Percentiles rank a stretch among this genome's conserved stretches.
phyloP scores from a whole-genome alignment of 1,139 yeast genomes.

The Hemisphaericaspora subhashii region DNA sequence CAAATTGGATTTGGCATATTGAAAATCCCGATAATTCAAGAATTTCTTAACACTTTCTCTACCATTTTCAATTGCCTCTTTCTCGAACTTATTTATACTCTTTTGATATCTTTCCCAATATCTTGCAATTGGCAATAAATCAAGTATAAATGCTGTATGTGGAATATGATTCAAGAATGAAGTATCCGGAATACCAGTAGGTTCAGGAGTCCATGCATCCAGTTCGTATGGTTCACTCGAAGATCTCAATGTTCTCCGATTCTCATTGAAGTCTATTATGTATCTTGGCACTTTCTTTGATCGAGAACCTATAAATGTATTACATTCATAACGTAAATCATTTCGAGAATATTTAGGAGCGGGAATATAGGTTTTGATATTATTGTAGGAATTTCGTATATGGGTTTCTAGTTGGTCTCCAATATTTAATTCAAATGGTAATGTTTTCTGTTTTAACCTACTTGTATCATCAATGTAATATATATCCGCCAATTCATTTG shows the following conservation, averaged over 20 bases:
- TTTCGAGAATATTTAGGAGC: slow-evolving; percentile 14
- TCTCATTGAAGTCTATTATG: slow-evolving; percentile 1
- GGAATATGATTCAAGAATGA: slow-evolving; percentile 22
- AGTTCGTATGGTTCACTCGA: slow-evolving; percentile 6
- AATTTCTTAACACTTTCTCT: slow-evolving; percentile 28
- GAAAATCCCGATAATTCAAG: slow-evolving; percentile 40
- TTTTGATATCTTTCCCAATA: slow-evolving; percentile 38
- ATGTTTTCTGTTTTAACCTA: slow-evolving; percentile 20
- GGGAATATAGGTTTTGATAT: slow-evolving; percentile 6
- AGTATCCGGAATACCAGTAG: slow-evolving; percentile 27
- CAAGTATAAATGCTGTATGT: slow-evolving; percentile 23
- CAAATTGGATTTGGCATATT: slow-evolving; percentile 17
- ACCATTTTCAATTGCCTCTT: slow-evolving; percentile 16
- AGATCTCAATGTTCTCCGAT: slow-evolving; percentile 6
- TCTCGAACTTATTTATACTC: slow-evolving; percentile 27
- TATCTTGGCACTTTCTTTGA: slow-evolving; percentile 17
- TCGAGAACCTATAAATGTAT: slow-evolving; percentile 27
- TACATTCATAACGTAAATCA: slow-evolving; percentile 15
- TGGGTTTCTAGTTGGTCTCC: slow-evolving; percentile 20
- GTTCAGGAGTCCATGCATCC: slow-evolving; percentile 15
- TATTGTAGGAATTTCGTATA: background rate
- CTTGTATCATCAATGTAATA: slow-evolving; percentile 28
- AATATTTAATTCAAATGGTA: slow-evolving; percentile 39
- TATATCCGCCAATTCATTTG: slow-evolving; percentile 39
- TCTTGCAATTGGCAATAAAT: slow-evolving; percentile 35